Percentiles rank a stretch among this genome's conserved stretches.
phyloP scores from a whole-genome alignment of 2,329 filamentous ascomycete genomes.

The Didymella glomerata region DNA sequence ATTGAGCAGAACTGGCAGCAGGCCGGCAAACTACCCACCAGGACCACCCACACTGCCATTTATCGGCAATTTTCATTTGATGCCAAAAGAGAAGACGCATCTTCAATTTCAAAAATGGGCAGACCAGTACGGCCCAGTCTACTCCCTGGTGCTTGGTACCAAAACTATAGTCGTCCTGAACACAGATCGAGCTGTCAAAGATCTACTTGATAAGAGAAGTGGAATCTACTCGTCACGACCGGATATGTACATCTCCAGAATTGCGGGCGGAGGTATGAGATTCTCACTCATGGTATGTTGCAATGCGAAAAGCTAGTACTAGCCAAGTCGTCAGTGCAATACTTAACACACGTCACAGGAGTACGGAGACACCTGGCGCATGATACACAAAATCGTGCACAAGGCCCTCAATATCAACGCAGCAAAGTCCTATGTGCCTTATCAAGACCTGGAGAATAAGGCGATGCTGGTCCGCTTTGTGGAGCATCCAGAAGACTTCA shows the following conservation, averaged over 20 bases:
- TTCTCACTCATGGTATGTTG: background rate
- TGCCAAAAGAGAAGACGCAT: slow-evolving; percentile 55
- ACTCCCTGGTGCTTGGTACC: slow-evolving; percentile 61
- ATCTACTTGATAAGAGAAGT: slow-evolving; percentile 61
- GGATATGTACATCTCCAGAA: slow-evolving; percentile 31
- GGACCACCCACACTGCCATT: slow-evolving; percentile 62
- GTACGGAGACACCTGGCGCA: background rate
- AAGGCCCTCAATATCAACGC: background rate
- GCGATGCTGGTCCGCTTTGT: background rate
- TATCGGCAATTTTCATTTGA: slow-evolving; percentile 62
- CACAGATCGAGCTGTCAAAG: slow-evolving; percentile 58
- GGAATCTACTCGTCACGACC: slow-evolving; percentile 60
- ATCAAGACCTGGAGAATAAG: background rate
- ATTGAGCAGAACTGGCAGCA: background rate
- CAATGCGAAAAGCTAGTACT: too few species aligned
- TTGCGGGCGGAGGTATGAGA: background rate
- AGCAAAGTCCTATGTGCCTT: background rate
- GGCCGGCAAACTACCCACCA: slow-evolving; percentile 56
- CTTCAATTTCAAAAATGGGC: slow-evolving; percentile 63
- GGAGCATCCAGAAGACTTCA: background rate
- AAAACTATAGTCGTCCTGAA: slow-evolving; percentile 59
- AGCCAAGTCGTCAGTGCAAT: background rate
- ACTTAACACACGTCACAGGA: background rate
- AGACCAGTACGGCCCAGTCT: slow-evolving; percentile 60
- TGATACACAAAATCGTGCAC: background rate